These are phyloP conservation scores for Terfezia claveryi DNA, from an alignment of 495 filamentous ascomycete genomes.

Conservation along the genomic window DNA sequence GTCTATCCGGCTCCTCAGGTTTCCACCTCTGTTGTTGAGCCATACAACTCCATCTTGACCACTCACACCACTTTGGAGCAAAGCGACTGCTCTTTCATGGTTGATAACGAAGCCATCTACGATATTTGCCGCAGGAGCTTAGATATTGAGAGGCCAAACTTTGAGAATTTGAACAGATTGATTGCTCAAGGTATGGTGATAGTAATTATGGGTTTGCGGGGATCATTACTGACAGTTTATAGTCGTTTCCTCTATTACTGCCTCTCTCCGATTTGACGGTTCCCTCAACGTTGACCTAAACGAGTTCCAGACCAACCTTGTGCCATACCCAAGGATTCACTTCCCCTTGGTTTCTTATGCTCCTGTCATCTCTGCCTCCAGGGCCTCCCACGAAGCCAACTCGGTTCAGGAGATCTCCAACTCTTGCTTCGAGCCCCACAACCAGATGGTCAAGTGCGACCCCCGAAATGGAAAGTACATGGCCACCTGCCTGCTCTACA, in stretches of 20 bases:
- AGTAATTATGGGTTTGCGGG: not conserved
- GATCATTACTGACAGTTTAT: not conserved
- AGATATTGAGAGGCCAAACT: constrained; percentile 67
- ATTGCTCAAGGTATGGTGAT: constrained; percentile 43
- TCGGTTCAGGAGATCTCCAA: constrained; percentile 42
- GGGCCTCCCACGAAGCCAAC: constrained; percentile 65
- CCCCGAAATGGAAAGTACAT: constrained; percentile 88
- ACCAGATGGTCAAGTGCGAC: constrained; percentile 91
- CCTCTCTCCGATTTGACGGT: constrained; percentile 73
- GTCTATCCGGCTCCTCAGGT: constrained; percentile 73
- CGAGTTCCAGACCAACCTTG: constrained; percentile 89
- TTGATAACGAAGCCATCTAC: constrained; percentile 85
- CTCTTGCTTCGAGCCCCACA: constrained; percentile 73
- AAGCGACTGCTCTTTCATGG: constrained; percentile 78
- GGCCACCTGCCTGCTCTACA: constrained; percentile 76
- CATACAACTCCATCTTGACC: constrained; percentile 77
- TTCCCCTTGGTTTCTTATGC: constrained; percentile 81
- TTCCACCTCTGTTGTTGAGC: constrained; percentile 75
- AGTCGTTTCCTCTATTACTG: constrained; percentile 78
- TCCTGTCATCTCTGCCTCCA: constrained; percentile 59
- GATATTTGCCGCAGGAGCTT: constrained; percentile 79
- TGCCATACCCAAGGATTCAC: constrained; percentile 79
- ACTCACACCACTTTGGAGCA: constrained; percentile 90
- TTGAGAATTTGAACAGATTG: constrained; percentile 72
- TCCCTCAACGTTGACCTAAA: constrained; percentile 81